These are phyloP conservation scores for Isoetes taiwanensis DNA, from an alignment of 75 land plant species.

Conservation along the genomic window DNA sequence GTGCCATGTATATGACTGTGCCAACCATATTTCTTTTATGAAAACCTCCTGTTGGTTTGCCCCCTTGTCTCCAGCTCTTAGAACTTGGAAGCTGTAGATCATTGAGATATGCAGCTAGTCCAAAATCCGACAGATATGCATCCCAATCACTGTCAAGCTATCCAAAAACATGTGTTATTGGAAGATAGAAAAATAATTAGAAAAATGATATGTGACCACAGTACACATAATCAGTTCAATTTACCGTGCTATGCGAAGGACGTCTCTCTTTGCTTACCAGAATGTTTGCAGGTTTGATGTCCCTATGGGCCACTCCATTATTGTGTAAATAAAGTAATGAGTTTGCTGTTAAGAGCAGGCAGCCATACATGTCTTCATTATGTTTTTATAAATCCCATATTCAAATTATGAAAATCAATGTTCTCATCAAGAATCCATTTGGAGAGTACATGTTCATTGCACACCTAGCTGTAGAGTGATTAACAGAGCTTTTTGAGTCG, in stretches of 20 bases:
- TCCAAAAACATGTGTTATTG: background rate
- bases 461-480: constrained; percentile 50
- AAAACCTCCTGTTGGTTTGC: constrained; percentile 96
- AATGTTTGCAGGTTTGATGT: constrained; percentile 91
- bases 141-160: constrained; percentile 62
- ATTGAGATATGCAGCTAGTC: constrained; percentile 51
- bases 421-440: background rate
- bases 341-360: constrained; percentile 46
- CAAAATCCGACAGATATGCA: constrained; percentile 80
- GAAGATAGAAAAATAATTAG: background rate
- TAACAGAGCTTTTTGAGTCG: constrained; percentile 25
- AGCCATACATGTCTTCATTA: background rate
- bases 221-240: background rate
- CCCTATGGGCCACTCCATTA: constrained; percentile 78
- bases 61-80: constrained; percentile 70
- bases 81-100: constrained; percentile 36
- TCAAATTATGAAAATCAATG: background rate
- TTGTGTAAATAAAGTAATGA: constrained; percentile 67
- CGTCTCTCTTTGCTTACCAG: constrained; percentile 68
- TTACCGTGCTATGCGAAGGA: background rate
- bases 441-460: background rate
- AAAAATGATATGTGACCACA: background rate
- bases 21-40: constrained; percentile 96
- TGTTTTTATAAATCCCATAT: background rate
- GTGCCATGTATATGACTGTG: constrained; percentile 93